These are phyloP conservation scores for Boletellus sp. DNA, from an alignment of 768 basidiomycete species.

Conservation along the genomic window DNA sequence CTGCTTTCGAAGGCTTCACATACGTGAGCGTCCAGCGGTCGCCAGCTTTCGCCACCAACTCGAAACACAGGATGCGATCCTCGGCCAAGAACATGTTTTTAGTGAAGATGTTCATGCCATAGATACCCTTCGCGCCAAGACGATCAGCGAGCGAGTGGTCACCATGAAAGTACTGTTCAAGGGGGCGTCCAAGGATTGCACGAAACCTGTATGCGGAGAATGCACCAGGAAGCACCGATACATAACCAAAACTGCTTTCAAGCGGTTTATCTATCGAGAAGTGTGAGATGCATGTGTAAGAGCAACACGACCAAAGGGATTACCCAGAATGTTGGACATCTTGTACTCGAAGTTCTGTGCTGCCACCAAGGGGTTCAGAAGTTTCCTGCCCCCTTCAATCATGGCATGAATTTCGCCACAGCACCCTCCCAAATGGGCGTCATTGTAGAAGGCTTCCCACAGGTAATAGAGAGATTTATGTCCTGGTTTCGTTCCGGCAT, in stretches of 20 bases:
- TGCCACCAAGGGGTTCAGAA: conserved; percentile 88
- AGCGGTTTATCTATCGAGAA: conserved; percentile 72
- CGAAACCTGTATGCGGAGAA: conserved; percentile 96
- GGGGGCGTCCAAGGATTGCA: conserved; percentile 83
- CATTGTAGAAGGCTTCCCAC: conserved; percentile 89
- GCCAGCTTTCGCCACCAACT: conserved; percentile 86
- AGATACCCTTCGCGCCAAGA: conserved; percentile 88
- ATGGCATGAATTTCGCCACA: conserved; percentile 97
- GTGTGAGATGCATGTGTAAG: conserved; percentile 8
- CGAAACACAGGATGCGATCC: conserved; percentile 97
- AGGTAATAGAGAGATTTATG: conserved; percentile 95
- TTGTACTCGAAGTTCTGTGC: conserved; percentile 98
- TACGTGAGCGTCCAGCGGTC: conserved; percentile 87
- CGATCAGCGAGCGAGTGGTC: conserved; percentile 90
- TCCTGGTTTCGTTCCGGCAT: conserved; percentile 95
- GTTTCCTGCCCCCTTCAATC: conserved; percentile 89
- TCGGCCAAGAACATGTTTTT: conserved; percentile 92
- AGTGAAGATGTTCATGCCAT: conserved; percentile 96
- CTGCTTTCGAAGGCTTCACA: conserved; percentile 94
- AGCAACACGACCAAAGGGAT: conserved; percentile 10
- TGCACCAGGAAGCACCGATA: conserved; percentile 92
- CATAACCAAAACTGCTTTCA: conserved; percentile 94
- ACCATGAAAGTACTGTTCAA: conserved; percentile 84
- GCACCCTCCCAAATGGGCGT: conserved; percentile 75
- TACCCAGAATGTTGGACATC: conserved; percentile 94